Conservation (phyloP, 176 grass and related monocot species). For the Cymbopogon citratus region DNA sequence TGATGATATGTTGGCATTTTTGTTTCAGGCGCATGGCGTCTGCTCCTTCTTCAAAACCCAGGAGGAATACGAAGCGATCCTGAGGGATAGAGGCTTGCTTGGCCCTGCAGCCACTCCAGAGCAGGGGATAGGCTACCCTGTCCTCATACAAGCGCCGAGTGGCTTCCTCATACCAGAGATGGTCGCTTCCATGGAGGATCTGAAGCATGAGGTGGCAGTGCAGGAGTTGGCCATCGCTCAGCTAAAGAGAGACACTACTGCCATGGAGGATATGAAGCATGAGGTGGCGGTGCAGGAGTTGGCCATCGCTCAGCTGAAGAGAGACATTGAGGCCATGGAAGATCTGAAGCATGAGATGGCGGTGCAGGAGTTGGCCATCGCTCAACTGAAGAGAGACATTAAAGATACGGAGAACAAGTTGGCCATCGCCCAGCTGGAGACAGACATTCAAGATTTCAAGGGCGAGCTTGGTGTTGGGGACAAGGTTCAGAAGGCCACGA, state of each 20-base stretch:
- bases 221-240: not conserved
- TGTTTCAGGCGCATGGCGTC: not conserved
- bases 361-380: not conserved
- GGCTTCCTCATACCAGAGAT: not conserved
- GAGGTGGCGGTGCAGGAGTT: not conserved
- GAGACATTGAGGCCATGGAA: too few species aligned
- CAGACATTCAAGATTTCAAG: not conserved
- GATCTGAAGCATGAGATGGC: not conserved
- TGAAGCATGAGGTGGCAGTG: not conserved
- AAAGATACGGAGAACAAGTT: too few species aligned
- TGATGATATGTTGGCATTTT: not conserved
- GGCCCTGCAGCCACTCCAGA: not conserved
- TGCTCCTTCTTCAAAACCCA: not conserved
- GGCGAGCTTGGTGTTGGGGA: not conserved
- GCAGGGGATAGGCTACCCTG: not conserved
- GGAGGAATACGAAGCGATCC: not conserved
- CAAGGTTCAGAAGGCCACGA: not conserved
- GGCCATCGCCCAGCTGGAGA: not conserved
- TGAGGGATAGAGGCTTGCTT: not conserved
- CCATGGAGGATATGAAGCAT: not conserved
- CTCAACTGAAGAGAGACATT: too few species aligned
- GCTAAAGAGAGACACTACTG: too few species aligned
- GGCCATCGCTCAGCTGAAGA: too few species aligned
- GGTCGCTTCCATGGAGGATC: not conserved
- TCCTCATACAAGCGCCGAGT: too few species aligned